Evolutionary conservation across 805 yeast genomes (phyloP), one percentile per base, ranked within the genome.

Genomic region (Saccharomycopsis malanga): DNA sequence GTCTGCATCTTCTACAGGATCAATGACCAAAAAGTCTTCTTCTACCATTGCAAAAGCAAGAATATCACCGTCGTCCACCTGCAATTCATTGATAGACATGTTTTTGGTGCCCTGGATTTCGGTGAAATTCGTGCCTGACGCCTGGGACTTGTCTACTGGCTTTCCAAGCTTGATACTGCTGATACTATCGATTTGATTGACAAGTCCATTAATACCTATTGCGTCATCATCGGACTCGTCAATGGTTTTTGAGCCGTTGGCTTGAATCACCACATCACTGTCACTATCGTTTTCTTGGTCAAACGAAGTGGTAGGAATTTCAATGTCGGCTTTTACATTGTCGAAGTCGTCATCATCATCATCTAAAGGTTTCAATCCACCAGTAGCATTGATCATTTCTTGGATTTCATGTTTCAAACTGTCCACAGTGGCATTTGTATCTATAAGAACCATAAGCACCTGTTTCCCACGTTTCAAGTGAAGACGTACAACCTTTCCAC

Each of bases 381-480:
- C 54, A 12, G 53, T 45, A n/a, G 20, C n/a, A 38, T 52, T 52
- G 4, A 52, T 24, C 53, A 52, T 52, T 17, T 46, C 42, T 21
- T 38, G 20, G 14, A 52, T 39, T 15, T 42, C 47, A 5, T 4
- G n/a, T 36, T 49, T 52, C 10, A 52, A 21, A n/a, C 35, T 44
- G 10, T 18, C 17, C 4, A 45, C n/a, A 4, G 53, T 30, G 18
- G 44, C 7, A 9, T 23, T 22, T 17, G 21, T n/a, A n/a, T 34
- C 35, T 12, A 32, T 17, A 18, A 45, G 29, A n/a, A 52, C 30
- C 9, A 46, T 30, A 9, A 52, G 39, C n/a, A 36, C 29, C 25
- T 49, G 53, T 42, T 49, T 52, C 9, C 48, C 53, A 14, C 54
- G 39, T 25, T 49, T 52, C n/a, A n/a, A n/a, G n/a, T n/a, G n/a